Conservation (phyloP, 768 basidiomycete species). For the Trametes cingulata region DNA sequence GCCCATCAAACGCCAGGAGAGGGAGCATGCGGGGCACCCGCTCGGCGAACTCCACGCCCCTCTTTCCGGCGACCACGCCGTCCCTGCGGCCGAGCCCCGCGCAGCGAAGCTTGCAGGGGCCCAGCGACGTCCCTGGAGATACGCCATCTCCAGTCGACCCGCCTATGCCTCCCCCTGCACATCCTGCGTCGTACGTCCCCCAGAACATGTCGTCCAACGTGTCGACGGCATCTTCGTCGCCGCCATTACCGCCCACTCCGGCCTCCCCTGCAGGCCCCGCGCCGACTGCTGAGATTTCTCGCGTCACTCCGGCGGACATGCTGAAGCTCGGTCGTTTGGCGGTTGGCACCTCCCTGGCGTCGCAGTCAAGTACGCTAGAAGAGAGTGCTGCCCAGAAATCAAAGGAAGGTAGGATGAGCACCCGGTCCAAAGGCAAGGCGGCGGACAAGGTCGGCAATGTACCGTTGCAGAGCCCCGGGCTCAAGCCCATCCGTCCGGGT, state of each 20-base stretch:
- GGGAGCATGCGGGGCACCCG: conserved; percentile 36
- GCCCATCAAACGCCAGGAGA: conserved; percentile 8
- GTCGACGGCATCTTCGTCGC: conserved; percentile 57
- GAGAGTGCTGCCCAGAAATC: conserved; percentile 14
- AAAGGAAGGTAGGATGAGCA: conserved; percentile 28
- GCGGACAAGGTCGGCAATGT: conserved; percentile 28
- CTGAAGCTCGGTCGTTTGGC: conserved; percentile 82
- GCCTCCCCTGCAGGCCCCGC: conserved; percentile 7
- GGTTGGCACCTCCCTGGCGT: conserved; percentile 42
- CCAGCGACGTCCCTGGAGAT: conserved; percentile 40
- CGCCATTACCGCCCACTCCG: conserved; percentile 34
- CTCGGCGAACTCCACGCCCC: conserved; percentile 62
- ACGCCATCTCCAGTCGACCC: conserved; percentile 88
- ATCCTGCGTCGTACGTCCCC: conserved; percentile 35
- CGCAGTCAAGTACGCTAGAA: conserved; percentile 34
- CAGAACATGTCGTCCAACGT: conserved; percentile 22
- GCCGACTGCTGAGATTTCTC: conserved; percentile 48
- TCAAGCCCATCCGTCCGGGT: conserved; percentile 79
- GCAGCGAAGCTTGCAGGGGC: conserved; percentile 37
- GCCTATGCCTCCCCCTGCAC: conserved; percentile 85
- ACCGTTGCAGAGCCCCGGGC: conserved; percentile 48
- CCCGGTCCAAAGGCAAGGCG: conserved; percentile 34
- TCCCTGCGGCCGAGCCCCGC: conserved; percentile 45
- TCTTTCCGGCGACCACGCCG: conserved; percentile 36
- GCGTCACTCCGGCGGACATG: conserved; percentile 89